phyloP scores from a whole-genome alignment of 192 early-diverging fungal genomes.

The Podila horticola region DNA sequence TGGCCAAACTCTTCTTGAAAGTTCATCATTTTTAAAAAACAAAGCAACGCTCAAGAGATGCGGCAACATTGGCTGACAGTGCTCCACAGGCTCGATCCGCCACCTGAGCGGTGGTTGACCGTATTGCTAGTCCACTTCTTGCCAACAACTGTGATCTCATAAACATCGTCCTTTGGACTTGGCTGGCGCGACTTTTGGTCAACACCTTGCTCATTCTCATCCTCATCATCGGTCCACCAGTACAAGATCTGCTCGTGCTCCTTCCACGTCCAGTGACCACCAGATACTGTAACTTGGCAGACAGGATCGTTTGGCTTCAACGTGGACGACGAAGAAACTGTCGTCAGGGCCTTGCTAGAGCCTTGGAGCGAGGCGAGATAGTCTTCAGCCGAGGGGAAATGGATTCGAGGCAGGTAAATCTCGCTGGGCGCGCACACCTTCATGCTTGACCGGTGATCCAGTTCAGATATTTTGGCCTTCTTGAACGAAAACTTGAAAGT shows the following conservation, averaged over 20 bases:
- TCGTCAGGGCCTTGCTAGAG: not conserved
- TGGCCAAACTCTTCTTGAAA: too few relatives aligned
- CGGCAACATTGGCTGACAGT: slow-evolving; percentile 34
- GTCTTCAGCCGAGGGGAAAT: slow-evolving; percentile 53
- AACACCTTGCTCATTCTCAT: not conserved
- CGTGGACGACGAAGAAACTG: not conserved
- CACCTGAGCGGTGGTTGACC: not conserved
- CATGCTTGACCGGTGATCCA: not conserved
- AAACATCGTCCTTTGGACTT: slow-evolving; percentile 12
- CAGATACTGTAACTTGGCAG: slow-evolving; percentile 39
- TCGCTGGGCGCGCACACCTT: slow-evolving; percentile 49
- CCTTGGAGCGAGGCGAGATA: slow-evolving; percentile 22
- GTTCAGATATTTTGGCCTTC: not conserved
- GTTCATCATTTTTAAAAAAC: not conserved
- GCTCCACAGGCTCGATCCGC: slow-evolving; percentile 16
- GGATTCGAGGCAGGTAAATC: slow-evolving; percentile 58
- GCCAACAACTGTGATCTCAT: slow-evolving; percentile 45
- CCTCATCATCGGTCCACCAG: slow-evolving; percentile 33
- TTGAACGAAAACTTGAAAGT: slow-evolving; percentile 48
- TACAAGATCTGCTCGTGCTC: slow-evolving; percentile 38
- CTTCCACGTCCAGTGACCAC: slow-evolving; percentile 39
- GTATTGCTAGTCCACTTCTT: slow-evolving; percentile 51
- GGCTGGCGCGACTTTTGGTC: not conserved
- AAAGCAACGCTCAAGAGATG: slow-evolving; percentile 10
- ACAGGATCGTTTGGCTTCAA: slow-evolving; percentile 1